phyloP scores from a whole-genome alignment of 2,329 filamentous ascomycete species.

The Graphiopsis chlorocephala region DNA sequence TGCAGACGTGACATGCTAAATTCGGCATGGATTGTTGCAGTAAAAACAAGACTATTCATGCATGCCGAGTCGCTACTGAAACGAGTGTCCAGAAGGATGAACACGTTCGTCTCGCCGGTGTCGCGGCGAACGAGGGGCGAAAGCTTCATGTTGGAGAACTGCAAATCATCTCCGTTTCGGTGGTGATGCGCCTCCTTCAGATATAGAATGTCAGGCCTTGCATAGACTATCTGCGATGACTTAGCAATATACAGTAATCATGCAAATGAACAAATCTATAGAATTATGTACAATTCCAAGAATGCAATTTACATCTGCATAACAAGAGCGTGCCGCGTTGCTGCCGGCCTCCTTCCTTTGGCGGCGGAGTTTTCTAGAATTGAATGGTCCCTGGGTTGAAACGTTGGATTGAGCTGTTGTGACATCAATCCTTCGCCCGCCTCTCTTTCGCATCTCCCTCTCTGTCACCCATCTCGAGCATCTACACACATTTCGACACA shows the following conservation, averaged over 20 bases:
- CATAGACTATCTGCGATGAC: background rate
- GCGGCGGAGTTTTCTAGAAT: conserved; percentile 1
- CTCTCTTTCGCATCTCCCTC: background rate
- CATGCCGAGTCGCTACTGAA: background rate
- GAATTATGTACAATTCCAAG: background rate
- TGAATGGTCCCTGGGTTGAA: background rate
- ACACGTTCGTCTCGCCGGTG: background rate
- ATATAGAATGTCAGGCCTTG: background rate
- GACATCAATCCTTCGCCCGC: background rate
- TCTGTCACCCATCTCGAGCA: background rate
- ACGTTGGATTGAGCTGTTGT: background rate
- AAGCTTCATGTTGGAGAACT: background rate
- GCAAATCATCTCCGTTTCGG: background rate
- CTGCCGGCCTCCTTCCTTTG: background rate
- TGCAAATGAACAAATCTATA: background rate
- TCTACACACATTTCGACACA: background rate
- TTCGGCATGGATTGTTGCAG: background rate
- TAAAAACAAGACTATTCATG: background rate
- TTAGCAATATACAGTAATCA: background rate
- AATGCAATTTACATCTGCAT: background rate
- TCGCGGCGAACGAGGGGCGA: background rate
- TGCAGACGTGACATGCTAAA: background rate
- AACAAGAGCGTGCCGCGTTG: background rate
- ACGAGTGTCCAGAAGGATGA: background rate
- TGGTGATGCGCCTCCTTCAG: background rate